Base-by-base conservation (phyloP, 169 alveolate genomes). In the Cardiosporidium cionae region DNA sequence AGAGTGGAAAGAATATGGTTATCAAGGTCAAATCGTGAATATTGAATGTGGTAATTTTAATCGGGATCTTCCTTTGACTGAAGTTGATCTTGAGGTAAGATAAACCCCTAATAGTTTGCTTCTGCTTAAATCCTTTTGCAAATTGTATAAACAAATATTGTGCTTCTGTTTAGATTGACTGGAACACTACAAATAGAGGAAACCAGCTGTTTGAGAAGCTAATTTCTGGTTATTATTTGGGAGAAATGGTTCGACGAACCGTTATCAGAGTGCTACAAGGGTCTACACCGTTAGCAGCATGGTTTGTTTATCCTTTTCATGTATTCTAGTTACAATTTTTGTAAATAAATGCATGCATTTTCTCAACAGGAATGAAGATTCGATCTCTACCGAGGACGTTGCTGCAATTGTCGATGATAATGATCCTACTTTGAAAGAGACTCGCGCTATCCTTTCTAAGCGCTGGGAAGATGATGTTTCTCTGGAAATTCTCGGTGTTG, bases 1-100 rank as follows among this genome's bases (percentile, higher is more conserved):
- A n/a, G 89, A 86, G 7, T 86, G 91, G 68, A 62, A 63, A 32
- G 65, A 73, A 65, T 87, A 84, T 68, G 94, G 94, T 23, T 91
- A 91, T 79, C 52, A 79, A 31, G 96, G 96, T 32, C 68, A 74
- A 37, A 74, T 91, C 62, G 85, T 91, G 52, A 91, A 91, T 84
- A 84, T 92, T 36, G 96, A 91, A 67, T 86, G 88, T 28, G 96
- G 96, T 2, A 92, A 91, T 77, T 91, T 84, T 76, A 92, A 90
- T 74, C 84, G 84, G 68, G 84, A 83, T 58, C 84, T 91, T 35
- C 96, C 96, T 1, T 44, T 70, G 65, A 87, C 94, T 16, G 90
- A 89, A 3, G 82, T 87, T 5, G 96, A 91, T 72, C 78, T 63
- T 32, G 93, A 83, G 28, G 83, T 91, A 31, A n/a, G 54, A n/a